phyloP scores from a whole-genome alignment of 169 alveolate genomes.

The Cystoisospora suis region DNA sequence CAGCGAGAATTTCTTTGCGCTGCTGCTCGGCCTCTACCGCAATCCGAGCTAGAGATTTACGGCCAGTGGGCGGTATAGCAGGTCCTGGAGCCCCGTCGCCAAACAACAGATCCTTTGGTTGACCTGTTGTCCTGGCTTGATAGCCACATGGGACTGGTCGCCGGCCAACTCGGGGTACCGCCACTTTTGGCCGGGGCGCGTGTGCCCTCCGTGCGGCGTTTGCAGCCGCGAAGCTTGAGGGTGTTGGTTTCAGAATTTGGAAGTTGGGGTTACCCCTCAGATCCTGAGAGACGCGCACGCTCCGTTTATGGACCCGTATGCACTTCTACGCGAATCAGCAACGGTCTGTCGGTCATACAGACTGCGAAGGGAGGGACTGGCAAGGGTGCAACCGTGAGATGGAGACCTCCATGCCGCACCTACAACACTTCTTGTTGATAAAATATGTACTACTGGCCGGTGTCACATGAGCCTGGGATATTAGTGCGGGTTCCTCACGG shows the following conservation, averaged over 20 bases:
- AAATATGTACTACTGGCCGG: too few relatives aligned
- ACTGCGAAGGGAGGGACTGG: too few relatives aligned
- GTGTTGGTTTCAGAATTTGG: neutral
- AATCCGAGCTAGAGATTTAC: neutral
- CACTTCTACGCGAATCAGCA: too few relatives aligned
- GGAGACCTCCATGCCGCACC: too few relatives aligned
- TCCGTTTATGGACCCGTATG: too few relatives aligned
- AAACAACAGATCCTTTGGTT: neutral
- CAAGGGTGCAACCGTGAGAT: too few relatives aligned
- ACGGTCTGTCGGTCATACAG: too few relatives aligned
- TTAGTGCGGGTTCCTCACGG: too few relatives aligned
- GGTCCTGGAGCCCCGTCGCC: neutral
- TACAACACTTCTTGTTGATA: too few relatives aligned
- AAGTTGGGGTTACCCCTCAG: neutral
- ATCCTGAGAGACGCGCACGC: too few relatives aligned
- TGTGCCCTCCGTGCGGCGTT: neutral
- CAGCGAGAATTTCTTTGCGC: neutral
- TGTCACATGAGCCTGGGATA: too few relatives aligned
- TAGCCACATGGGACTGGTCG: slow-evolving; percentile 5
- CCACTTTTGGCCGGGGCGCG: neutral
- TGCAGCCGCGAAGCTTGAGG: neutral
- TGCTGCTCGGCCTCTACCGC: neutral
- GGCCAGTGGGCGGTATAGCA: neutral
- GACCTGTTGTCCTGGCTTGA: neutral
- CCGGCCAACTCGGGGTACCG: slow-evolving; percentile 33